A percentile compares a stretch with the other conserved stretches of the same genome.
phyloP scores from a whole-genome alignment of 805 yeast genomes.

The Starmerella scarabaei region DNA sequence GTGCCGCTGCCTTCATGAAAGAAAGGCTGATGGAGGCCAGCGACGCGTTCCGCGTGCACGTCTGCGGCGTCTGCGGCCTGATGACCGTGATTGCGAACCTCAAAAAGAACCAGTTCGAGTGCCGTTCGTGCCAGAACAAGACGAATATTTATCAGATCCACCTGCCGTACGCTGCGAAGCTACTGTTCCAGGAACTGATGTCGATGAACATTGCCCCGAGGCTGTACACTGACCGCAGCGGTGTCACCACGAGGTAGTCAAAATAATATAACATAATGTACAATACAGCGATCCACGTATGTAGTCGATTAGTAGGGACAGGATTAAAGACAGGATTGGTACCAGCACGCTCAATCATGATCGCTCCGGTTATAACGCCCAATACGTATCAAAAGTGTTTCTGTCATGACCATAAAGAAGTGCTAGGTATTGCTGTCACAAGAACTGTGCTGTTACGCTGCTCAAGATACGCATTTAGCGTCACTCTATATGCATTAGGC shows the following conservation, averaged over 20 bases:
- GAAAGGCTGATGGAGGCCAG: conserved; percentile 98
- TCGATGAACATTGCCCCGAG: conserved; percentile 98
- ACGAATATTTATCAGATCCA: conserved; percentile 95
- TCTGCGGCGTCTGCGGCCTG: conserved; percentile 96
- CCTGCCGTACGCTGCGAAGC: conserved; percentile 96
- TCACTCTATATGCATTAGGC: too few species aligned
- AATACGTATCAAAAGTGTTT: too few species aligned
- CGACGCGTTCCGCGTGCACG: conserved; percentile 95
- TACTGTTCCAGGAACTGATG: conserved; percentile 97
- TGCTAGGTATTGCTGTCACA: too few species aligned
- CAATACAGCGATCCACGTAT: background rate
- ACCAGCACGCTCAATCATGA: too few species aligned
- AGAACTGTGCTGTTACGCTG: too few species aligned
- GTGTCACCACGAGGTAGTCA: conserved; percentile 29
- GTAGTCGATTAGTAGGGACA: background rate
- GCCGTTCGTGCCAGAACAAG: conserved; percentile 96
- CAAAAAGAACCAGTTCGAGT: conserved; percentile 95
- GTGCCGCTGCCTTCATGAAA: conserved; percentile 95
- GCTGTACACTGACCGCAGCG: conserved; percentile 84
- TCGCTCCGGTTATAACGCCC: too few species aligned
- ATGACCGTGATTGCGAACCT: conserved; percentile 96
- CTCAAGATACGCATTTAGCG: too few species aligned
- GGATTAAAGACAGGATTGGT: too few species aligned
- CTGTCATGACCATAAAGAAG: too few species aligned
- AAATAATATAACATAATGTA: background rate